Evolutionary conservation across 805 yeast species (phyloP).

Genomic region (Naumovozyma castellii): DNA sequence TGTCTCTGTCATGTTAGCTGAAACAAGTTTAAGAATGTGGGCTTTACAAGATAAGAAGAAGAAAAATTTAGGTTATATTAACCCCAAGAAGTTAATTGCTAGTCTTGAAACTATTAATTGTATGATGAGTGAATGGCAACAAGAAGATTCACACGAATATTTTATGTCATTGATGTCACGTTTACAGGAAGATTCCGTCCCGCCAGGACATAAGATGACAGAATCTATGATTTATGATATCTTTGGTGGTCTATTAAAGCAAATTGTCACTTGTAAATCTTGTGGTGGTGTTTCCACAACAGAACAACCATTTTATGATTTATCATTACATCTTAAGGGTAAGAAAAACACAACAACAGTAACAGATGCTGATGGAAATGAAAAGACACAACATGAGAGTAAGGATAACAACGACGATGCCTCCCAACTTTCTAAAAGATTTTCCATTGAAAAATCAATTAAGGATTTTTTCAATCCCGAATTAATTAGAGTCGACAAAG

Average conservation of each 20-base stretch:
- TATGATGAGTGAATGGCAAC: conserved; percentile 96
- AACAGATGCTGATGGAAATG: neutral
- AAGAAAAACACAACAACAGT: conserved; percentile 29
- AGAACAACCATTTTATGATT: conserved; percentile 86
- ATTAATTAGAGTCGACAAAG: conserved; percentile 58
- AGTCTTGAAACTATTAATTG: conserved; percentile 79
- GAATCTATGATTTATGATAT: conserved; percentile 81
- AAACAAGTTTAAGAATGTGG: conserved; percentile 64
- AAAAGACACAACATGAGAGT: neutral
- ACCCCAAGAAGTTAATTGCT: conserved; percentile 65
- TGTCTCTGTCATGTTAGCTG: conserved; percentile 59
- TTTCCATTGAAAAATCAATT: conserved; percentile 66
- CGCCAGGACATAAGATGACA: conserved; percentile 76
- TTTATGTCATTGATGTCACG: conserved; percentile 85
- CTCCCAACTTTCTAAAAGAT: conserved; percentile 24
- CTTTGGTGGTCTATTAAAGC: conserved; percentile 84
- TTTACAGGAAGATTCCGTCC: conserved; percentile 86
- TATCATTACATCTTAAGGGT: conserved; percentile 67
- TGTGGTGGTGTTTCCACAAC: conserved; percentile 83
- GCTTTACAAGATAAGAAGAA: conserved; percentile 35
- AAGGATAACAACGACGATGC: neutral
- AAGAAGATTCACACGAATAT: conserved; percentile 96
- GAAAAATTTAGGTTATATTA: conserved; percentile 39
- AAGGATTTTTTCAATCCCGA: conserved; percentile 79
- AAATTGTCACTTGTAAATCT: conserved; percentile 70